Conservation (phyloP, 805 yeast species). For the Candida methanosorbosa region DNA sequence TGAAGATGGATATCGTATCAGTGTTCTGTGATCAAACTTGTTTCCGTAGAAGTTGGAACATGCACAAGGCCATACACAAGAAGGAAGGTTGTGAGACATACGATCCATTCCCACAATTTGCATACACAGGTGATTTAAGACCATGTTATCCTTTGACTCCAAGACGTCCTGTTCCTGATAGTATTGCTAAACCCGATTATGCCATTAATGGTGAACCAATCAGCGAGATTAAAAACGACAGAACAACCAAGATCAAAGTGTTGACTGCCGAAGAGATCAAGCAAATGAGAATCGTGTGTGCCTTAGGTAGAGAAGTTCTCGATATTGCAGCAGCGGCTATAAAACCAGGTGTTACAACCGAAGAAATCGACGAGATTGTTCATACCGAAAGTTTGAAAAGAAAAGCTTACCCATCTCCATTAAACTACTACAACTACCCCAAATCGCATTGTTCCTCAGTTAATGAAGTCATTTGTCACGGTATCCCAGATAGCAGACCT, state of each 20-base stretch:
- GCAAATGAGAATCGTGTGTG: conserved; percentile 67
- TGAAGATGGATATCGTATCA: conserved; percentile 55
- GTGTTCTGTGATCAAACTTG: conserved; percentile 81
- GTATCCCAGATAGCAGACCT: conserved; percentile 86
- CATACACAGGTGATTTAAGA: conserved; percentile 65
- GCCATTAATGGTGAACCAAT: conserved; percentile 73
- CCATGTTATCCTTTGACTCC: conserved; percentile 79
- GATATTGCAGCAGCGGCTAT: conserved; percentile 82
- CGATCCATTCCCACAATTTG: conserved; percentile 80
- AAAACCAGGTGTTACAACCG: conserved; percentile 87
- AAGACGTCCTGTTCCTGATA: conserved; percentile 61
- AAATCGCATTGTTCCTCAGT: conserved; percentile 89
- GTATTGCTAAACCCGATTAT: conserved; percentile 74
- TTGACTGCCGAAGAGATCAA: conserved; percentile 62
- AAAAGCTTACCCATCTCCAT: conserved; percentile 88
- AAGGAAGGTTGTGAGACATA: conserved; percentile 53
- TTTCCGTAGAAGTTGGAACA: conserved; percentile 61
- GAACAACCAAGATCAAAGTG: conserved; percentile 56
- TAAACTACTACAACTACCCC: conserved; percentile 90
- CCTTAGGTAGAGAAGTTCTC: conserved; percentile 76
- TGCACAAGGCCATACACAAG: conserved; percentile 70
- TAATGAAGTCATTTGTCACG: conserved; percentile 94
- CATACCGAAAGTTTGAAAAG: conserved; percentile 86
- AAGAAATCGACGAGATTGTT: conserved; percentile 77
- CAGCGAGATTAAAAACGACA: conserved; percentile 65